Percentiles rank a stretch among this genome's conserved stretches.
phyloP scores from a whole-genome alignment of 352 stramenopile genomes.

The Globisporangium middletonii region DNA sequence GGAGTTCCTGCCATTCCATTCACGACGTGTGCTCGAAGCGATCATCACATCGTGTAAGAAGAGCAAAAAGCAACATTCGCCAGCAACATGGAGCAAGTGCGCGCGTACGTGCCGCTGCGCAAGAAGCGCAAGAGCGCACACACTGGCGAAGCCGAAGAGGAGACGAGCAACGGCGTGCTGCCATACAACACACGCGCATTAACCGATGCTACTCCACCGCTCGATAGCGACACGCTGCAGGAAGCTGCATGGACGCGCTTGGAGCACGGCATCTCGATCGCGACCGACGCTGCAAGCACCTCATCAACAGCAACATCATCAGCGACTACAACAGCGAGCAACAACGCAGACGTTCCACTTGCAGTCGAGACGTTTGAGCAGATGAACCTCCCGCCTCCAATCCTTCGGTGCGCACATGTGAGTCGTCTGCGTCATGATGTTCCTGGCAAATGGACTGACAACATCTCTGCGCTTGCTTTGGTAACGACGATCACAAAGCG shows the following conservation, averaged over 20 bases:
- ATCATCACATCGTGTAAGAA: neutral
- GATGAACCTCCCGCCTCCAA: constrained; percentile 21
- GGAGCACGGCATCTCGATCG: constrained; percentile 34
- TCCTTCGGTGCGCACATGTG: neutral
- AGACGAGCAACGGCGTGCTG: constrained; percentile 1
- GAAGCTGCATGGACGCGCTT: constrained; percentile 43
- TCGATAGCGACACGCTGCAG: constrained; percentile 15
- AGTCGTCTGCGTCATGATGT: neutral
- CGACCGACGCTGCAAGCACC: neutral
- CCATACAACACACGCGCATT: neutral
- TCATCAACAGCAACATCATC: constrained; percentile 15
- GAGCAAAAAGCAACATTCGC: constrained; percentile 8
- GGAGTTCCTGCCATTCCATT: too few species aligned
- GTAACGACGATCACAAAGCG: constrained; percentile 2
- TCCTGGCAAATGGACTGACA: neutral
- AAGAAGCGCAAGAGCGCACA: constrained; percentile 25
- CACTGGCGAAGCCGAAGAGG: neutral
- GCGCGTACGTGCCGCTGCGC: constrained; percentile 32
- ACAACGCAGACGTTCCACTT: constrained; percentile 18
- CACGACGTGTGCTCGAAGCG: too few species aligned
- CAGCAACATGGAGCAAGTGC: neutral
- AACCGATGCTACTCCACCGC: neutral
- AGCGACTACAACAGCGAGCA: constrained; percentile 22
- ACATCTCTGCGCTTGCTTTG: neutral
- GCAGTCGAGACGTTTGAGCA: constrained; percentile 30